Evolutionary conservation across 2,329 filamentous ascomycete genomes (phyloP).

Genomic region (Diaporthe eres): DNA sequence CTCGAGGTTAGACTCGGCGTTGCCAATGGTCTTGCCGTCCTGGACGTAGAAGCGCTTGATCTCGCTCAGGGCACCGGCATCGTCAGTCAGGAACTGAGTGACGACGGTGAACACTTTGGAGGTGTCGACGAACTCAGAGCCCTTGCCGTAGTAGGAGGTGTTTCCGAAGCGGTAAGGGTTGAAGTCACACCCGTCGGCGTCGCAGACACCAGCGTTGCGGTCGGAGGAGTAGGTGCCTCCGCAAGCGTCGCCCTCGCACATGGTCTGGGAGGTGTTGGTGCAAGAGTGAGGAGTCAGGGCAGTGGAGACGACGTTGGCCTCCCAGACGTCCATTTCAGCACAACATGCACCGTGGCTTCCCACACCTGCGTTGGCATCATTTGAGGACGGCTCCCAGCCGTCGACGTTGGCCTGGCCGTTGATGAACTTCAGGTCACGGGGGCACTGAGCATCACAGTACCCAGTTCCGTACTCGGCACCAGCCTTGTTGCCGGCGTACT

Average conservation of each 20-base stretch:
- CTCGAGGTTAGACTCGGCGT: conserved; percentile 59
- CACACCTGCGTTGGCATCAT: conserved; percentile 68
- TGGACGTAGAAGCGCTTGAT: conserved; percentile 78
- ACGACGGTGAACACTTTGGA: conserved; percentile 74
- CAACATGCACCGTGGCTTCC: conserved; percentile 70
- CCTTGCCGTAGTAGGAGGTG: conserved; percentile 72
- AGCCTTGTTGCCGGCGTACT: conserved; percentile 65
- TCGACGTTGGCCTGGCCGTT: conserved; percentile 69
- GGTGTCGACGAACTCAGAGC: conserved; percentile 69
- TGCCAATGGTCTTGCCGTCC: conserved; percentile 70
- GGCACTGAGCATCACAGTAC: conserved; percentile 68
- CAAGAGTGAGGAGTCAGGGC: conserved; percentile 78
- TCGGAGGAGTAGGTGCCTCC: conserved; percentile 66
- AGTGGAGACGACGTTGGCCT: conserved; percentile 76
- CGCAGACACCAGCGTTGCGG: conserved; percentile 75
- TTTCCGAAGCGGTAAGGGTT: conserved; percentile 78
- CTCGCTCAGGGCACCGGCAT: conserved; percentile 68
- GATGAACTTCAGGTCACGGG: conserved; percentile 71
- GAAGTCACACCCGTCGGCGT: conserved; percentile 80
- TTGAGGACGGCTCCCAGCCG: conserved; percentile 65
- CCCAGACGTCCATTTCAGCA: conserved; percentile 72
- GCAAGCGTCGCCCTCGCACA: conserved; percentile 66
- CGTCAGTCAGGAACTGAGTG: conserved; percentile 70
- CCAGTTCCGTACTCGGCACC: conserved; percentile 74
- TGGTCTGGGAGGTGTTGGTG: conserved; percentile 61